These are phyloP conservation scores for Populus hybrid DNA, from an alignment of 441 rosid species.

Conservation along the genomic window DNA sequence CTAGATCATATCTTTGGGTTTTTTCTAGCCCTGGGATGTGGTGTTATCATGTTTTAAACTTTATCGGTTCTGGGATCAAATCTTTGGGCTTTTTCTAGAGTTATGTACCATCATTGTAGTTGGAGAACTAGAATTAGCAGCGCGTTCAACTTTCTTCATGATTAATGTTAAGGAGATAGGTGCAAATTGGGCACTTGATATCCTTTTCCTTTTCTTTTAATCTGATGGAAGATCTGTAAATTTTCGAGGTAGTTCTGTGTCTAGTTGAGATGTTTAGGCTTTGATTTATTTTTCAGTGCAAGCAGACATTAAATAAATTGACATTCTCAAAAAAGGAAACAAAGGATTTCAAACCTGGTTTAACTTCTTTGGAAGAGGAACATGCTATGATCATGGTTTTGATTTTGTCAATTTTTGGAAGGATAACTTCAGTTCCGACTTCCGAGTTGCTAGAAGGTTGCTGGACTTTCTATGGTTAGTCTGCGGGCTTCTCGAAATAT, in stretches of 20 bases:
- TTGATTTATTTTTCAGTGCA: conserved; percentile 11
- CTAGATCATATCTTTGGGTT: conserved; percentile 18
- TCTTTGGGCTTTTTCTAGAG: background rate
- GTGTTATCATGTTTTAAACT: background rate
- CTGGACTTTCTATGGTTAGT: background rate
- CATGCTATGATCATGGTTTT: background rate
- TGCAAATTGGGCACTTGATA: background rate
- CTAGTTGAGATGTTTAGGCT: background rate
- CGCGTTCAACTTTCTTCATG: background rate
- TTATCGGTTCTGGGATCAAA: background rate
- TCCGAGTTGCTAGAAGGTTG: background rate
- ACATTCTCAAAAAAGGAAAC: background rate
- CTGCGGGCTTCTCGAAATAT: background rate
- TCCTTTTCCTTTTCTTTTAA: background rate
- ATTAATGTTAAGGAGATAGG: background rate
- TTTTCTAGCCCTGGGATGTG: background rate
- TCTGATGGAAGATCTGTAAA: conserved; percentile 23
- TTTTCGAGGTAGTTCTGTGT: conserved; percentile 18
- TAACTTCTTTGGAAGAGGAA: background rate
- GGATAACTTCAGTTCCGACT: background rate
- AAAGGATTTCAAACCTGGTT: background rate
- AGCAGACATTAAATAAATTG: background rate
- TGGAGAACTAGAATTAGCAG: conserved; percentile 11
- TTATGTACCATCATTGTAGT: conserved; percentile 15
- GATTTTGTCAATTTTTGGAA: background rate